Evolutionary conservation across 2,329 filamentous ascomycete genomes (phyloP).

Genomic region (Cladorrhinum sp.): DNA sequence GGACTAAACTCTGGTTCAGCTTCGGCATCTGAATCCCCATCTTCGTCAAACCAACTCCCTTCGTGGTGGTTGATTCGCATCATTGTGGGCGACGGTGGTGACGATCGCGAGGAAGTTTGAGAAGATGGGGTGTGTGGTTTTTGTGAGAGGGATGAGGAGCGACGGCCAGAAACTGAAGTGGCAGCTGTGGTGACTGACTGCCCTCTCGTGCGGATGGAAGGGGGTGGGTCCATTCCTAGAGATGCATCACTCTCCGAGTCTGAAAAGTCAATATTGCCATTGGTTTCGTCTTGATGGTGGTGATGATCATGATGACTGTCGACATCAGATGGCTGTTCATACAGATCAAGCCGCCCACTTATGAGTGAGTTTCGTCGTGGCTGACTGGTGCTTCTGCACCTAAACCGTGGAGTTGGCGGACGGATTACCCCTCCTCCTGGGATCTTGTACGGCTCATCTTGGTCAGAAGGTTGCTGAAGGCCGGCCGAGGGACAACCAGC

Average conservation of each 20-base stretch:
- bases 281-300: not conserved
- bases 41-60: constrained; percentile 25
- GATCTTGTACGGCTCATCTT: constrained; percentile 13
- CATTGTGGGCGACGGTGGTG: constrained; percentile 13
- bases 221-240: constrained; percentile 32
- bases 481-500: constrained; percentile 45
- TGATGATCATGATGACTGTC: not conserved
- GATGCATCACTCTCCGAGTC: constrained; percentile 38
- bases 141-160: constrained; percentile 29
- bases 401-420: constrained; percentile 7
- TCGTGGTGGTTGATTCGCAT: constrained; percentile 1
- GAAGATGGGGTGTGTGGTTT: constrained; percentile 17
- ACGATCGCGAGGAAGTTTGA: constrained; percentile 2
- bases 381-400: not conserved
- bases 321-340: not conserved
- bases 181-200: constrained; percentile 41
- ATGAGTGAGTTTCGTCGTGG: not conserved
- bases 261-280: constrained; percentile 4
- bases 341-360: not conserved
- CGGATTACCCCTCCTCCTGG: constrained; percentile 6
- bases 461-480: constrained; percentile 31
- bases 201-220: constrained; percentile 34
- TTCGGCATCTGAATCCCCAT: not conserved
- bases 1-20: not conserved
- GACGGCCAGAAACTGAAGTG: constrained; percentile 39